Base-by-base conservation (phyloP, 495 filamentous ascomycete genomes). In the Xylaria telfairii region DNA sequence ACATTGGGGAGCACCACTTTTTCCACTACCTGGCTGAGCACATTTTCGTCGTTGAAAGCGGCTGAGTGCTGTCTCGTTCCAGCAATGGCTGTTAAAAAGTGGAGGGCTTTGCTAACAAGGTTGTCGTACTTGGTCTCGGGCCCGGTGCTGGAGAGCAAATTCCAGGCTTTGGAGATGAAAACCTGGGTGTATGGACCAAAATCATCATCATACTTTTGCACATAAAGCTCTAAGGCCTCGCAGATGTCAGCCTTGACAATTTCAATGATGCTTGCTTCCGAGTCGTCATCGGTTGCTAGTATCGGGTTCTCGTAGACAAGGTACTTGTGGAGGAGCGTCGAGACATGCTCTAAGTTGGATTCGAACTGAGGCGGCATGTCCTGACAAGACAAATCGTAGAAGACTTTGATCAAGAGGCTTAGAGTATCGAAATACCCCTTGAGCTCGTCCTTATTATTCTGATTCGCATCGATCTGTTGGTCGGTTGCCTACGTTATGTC, bases 1-100 rank as follows among this genome's bases (percentile, higher is more conserved):
- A 98, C 89, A 72, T 98, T 99, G 42, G 96, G 96, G 65, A 99
- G 81, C 56, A 99, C 90, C 32, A 98, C 96, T 82, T 96, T 96
- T 80, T 98, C 93, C 42, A 97, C 91, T 30, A 99, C 91, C 75
- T 97, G 91, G 30, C 86, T 84, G 65, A 98, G 81, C 3, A 91
- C 90, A 19, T 83, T 85, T 70, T 92, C 88, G 68, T 91, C 88
- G 81, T 95, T 93, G 90, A 99, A 99, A 70, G 89, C 87, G 65
- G 89, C 82, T 0, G 96, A 94, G 80, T 98, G 93, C 66, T 90
- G 84, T 12, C 84, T 82, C 67, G 91, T 92, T 65, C 89, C 87
- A 28, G 94, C 91, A 51, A 97, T 91, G 13, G 94, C 93, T 1
- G 94, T 98, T 77, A 99, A 82, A 81, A 98, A 99, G 67, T 97